Percentiles rank a stretch among this genome's conserved stretches.
These are phyloP conservation scores for Picochlorum sp. DNA, from an alignment of 139 green algal genomes.

Conservation along the genomic window DNA sequence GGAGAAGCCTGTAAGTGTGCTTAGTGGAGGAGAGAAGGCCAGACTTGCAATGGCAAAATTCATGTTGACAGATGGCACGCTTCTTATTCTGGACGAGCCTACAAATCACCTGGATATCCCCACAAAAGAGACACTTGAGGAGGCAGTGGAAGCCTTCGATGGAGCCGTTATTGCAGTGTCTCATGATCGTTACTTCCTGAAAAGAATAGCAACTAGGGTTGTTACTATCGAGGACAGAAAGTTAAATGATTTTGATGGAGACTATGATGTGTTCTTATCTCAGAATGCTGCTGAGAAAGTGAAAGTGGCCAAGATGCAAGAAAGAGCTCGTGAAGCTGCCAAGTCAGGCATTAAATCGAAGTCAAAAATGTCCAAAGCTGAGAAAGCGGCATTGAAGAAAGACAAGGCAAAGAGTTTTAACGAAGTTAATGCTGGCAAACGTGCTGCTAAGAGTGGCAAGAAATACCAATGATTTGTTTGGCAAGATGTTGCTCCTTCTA, in stretches of 20 bases:
- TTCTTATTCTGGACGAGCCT: constrained; percentile 92
- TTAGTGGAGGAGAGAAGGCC: constrained; percentile 85
- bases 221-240: constrained; percentile 48
- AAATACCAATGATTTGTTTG: neutral
- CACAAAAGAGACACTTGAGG: constrained; percentile 94
- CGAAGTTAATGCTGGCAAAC: neutral
- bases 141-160: constrained; percentile 82
- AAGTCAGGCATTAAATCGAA: constrained; percentile 81
- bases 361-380: constrained; percentile 82
- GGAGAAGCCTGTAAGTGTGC: constrained; percentile 74
- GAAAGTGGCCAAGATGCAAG: constrained; percentile 54
- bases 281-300: constrained; percentile 62
- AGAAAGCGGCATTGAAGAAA: constrained; percentile 72
- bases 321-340: constrained; percentile 46
- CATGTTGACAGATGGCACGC: constrained; percentile 86
- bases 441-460: neutral
- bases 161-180: constrained; percentile 90
- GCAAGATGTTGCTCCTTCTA: neutral
- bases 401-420: constrained; percentile 70
- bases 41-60: constrained; percentile 97
- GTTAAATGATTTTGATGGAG: constrained; percentile 81
- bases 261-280: constrained; percentile 82
- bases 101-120: constrained; percentile 99
- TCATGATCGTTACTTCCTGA: constrained; percentile 97
- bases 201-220: constrained; percentile 85